Evolutionary conservation across 2,329 filamentous ascomycete species (phyloP).

Genomic region (Aspergillus puulaauensis): DNA sequence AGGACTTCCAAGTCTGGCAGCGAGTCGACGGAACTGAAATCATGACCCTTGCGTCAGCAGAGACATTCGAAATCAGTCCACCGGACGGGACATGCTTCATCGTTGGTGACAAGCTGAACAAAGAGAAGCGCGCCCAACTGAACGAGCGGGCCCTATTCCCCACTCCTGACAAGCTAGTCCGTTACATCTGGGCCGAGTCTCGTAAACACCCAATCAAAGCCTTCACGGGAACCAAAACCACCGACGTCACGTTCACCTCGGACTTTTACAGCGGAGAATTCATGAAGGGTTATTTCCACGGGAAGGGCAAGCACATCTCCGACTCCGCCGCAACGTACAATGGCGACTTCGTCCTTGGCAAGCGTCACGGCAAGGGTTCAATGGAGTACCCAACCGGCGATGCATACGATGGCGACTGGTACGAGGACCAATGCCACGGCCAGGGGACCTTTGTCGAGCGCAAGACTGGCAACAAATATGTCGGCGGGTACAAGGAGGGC

Average conservation of each 20-base stretch:
- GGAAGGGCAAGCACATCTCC: slow-evolving; percentile 54
- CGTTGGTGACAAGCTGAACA: slow-evolving; percentile 41
- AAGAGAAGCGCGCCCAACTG: slow-evolving; percentile 35
- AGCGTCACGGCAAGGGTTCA: slow-evolving; percentile 56
- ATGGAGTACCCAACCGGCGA: slow-evolving; percentile 59
- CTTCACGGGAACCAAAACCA: slow-evolving; percentile 49
- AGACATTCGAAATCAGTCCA: slow-evolving; percentile 36
- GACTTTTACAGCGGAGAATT: slow-evolving; percentile 58
- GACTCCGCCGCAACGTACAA: slow-evolving; percentile 57
- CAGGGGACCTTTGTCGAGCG: slow-evolving; percentile 57
- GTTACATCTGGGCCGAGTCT: slow-evolving; percentile 46
- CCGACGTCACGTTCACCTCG: slow-evolving; percentile 53
- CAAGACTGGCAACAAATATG: slow-evolving; percentile 60
- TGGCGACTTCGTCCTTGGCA: slow-evolving; percentile 54
- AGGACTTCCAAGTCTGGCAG: slow-evolving; percentile 46
- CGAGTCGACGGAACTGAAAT: slow-evolving; percentile 40
- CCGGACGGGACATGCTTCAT: slow-evolving; percentile 43
- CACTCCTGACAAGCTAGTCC: slow-evolving; percentile 38
- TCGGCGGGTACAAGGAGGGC: slow-evolving; percentile 60
- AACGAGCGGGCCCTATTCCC: slow-evolving; percentile 36
- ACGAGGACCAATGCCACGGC: slow-evolving; percentile 51
- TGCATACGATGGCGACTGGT: slow-evolving; percentile 49
- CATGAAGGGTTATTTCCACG: slow-evolving; percentile 53
- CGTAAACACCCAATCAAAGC: slow-evolving; percentile 47
- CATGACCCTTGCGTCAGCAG: slow-evolving; percentile 32